Conservation (phyloP, 345 rosid genomes). For the Combretum micranthum region DNA sequence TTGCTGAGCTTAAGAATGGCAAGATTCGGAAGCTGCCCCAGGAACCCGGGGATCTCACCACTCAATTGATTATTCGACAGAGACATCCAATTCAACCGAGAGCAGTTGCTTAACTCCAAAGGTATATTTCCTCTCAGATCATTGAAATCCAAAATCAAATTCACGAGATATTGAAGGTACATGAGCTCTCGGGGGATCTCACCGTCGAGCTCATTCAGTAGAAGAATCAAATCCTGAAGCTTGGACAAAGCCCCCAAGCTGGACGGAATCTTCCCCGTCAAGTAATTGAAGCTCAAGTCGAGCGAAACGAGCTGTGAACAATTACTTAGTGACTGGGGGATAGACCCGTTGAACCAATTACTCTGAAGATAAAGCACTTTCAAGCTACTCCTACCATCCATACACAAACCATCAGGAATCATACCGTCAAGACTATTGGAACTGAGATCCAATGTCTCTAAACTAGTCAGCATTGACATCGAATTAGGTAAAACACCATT, state of each 20-base stretch:
- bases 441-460: constrained; percentile 76
- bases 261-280: constrained; percentile 66
- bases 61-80: constrained; percentile 68
- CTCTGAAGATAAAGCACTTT: constrained; percentile 65
- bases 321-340: constrained; percentile 70
- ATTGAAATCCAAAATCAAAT: constrained; percentile 86
- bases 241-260: constrained; percentile 63
- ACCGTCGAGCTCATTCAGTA: constrained; percentile 79
- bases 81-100: constrained; percentile 79
- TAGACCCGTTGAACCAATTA: constrained; percentile 55
- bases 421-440: constrained; percentile 56
- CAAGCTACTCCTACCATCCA: constrained; percentile 35
- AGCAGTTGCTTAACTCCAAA: constrained; percentile 64
- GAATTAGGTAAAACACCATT: constrained; percentile 58
- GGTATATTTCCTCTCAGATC: constrained; percentile 71
- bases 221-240: constrained; percentile 75
- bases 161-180: constrained; percentile 47
- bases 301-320: constrained; percentile 82
- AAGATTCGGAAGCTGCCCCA: constrained; percentile 64
- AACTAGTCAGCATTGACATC: constrained; percentile 37
- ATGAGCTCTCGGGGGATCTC: constrained; percentile 72
- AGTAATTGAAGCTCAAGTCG: constrained; percentile 78
- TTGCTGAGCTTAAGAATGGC: constrained; percentile 92
- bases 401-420: constrained; percentile 55
- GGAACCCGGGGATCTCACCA: constrained; percentile 74